Conservation (phyloP, 1,139 yeast genomes). For the Magnusiomyces paraingens region DNA sequence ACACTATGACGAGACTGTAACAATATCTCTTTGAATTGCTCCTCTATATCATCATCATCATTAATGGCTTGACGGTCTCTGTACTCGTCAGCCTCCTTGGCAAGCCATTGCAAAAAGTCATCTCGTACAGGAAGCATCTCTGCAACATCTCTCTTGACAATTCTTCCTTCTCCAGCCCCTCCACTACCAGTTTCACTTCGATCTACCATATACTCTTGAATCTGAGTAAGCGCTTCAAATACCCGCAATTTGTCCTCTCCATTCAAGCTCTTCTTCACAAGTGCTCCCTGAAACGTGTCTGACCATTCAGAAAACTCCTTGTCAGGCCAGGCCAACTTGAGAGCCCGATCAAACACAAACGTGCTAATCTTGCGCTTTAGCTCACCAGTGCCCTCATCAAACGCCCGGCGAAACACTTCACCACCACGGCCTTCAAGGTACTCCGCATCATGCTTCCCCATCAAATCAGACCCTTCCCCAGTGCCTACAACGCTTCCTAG, state of each 20-base stretch:
- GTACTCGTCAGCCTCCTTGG: slow-evolving; percentile 40
- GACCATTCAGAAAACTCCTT: slow-evolving; percentile 22
- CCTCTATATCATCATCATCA: neutral
- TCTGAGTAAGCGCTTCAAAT: slow-evolving; percentile 25
- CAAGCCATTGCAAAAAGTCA: slow-evolving; percentile 55
- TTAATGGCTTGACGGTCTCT: neutral
- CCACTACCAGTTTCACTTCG: neutral
- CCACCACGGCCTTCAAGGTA: slow-evolving; percentile 23
- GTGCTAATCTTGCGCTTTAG: slow-evolving; percentile 14
- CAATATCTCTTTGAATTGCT: neutral
- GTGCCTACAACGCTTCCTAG: slow-evolving; percentile 26
- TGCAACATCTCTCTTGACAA: slow-evolving; percentile 3
- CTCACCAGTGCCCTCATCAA: slow-evolving; percentile 11
- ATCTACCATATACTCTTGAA: slow-evolving; percentile 20
- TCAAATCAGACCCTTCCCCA: slow-evolving; percentile 11
- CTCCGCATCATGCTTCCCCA: neutral
- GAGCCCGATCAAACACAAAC: slow-evolving; percentile 14
- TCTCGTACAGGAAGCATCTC: slow-evolving; percentile 22
- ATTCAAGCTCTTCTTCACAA: slow-evolving; percentile 12
- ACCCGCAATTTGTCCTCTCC: slow-evolving; percentile 14
- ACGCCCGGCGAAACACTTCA: slow-evolving; percentile 17
- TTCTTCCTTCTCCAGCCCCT: slow-evolving; percentile 9
- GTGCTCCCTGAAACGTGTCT: slow-evolving; percentile 16
- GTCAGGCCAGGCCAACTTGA: slow-evolving; percentile 14
- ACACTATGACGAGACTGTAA: slow-evolving; percentile 54